Evolutionary conservation across 2,329 filamentous ascomycete genomes (phyloP).

Genomic region (Sporothrix mexicana): DNA sequence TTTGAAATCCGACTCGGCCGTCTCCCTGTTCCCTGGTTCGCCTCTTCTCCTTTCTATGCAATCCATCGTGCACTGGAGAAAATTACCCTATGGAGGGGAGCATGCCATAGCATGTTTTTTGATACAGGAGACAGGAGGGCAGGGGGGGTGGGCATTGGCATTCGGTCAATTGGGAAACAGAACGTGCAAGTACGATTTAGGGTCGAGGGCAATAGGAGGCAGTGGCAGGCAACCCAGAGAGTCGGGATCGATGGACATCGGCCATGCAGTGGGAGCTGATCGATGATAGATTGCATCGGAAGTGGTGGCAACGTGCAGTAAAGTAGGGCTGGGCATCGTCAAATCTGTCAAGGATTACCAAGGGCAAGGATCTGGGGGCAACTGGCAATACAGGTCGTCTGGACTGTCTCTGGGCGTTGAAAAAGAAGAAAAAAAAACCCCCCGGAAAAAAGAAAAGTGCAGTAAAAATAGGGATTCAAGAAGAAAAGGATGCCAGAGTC

Average conservation of each 20-base stretch:
- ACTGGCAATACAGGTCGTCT: neutral
- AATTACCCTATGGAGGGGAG: no score
- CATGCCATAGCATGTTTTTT: neutral
- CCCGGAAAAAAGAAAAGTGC: no score
- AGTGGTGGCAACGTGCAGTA: constrained; percentile 26
- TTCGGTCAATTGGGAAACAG: no score
- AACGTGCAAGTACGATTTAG: no score
- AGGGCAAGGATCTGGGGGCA: neutral
- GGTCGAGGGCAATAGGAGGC: neutral
- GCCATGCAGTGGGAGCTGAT: constrained; percentile 1
- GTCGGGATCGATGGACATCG: neutral
- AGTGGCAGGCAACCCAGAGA: constrained; percentile 14
- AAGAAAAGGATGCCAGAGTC: no score
- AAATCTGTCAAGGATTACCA: neutral
- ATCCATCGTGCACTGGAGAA: neutral
- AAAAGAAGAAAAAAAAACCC: neutral
- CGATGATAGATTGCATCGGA: neutral
- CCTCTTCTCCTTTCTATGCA: neutral
- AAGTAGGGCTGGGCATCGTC: neutral
- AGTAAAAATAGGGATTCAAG: neutral
- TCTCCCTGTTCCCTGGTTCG: neutral
- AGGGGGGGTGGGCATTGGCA: neutral
- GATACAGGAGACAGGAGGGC: neutral
- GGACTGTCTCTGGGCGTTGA: neutral
- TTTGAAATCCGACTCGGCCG: neutral